Evolutionary conservation across 129 eudicot species (phyloP).

Genomic region (Sambucus nigra): DNA sequence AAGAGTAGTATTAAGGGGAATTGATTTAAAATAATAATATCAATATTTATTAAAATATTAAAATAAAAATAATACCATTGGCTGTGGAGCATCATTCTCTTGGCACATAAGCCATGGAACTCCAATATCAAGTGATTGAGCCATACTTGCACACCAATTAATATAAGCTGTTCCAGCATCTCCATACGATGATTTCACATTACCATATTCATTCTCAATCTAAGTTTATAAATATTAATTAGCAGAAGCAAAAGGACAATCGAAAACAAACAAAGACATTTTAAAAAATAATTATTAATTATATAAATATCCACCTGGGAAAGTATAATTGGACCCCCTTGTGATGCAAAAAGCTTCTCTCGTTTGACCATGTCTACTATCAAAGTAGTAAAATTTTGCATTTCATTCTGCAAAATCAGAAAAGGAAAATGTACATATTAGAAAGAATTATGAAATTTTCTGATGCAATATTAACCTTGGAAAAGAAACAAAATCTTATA

Average conservation of each 20-base stretch:
- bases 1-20: neutral
- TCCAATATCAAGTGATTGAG: constrained; percentile 45
- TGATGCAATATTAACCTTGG: neutral
- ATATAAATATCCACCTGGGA: constrained; percentile 29
- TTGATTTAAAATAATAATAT: neutral
- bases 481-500: neutral
- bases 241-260: neutral
- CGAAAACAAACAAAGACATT: too few species aligned
- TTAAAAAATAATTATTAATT: neutral
- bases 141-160: constrained; percentile 62
- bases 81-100: constrained; percentile 50
- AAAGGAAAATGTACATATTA: neutral
- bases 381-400: constrained; percentile 50
- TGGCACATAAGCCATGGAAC: constrained; percentile 85
- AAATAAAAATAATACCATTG: constrained; percentile 30
- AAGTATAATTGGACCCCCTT: constrained; percentile 67
- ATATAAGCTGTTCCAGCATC: constrained; percentile 41
- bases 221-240: neutral
- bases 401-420: constrained; percentile 34
- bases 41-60: neutral
- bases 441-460: neutral
- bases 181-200: constrained; percentile 39
- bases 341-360: constrained; percentile 56
- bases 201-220: constrained; percentile 76
- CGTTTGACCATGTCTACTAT: constrained; percentile 57